Evolutionary conservation across 331 rosid genomes (phyloP).

Genomic region (Ulmus americana): DNA sequence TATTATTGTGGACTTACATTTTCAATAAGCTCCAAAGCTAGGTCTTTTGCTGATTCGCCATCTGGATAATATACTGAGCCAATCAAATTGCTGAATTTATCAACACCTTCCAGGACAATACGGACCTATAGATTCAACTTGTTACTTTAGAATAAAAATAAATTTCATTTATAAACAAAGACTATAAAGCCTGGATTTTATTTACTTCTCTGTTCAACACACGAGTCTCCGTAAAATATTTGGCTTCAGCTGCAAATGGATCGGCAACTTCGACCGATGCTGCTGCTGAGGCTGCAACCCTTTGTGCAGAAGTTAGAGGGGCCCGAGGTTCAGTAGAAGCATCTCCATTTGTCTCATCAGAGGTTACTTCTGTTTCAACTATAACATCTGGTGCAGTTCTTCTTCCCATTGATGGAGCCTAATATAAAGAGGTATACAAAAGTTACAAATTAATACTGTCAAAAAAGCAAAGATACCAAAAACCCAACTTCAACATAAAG

Average conservation of each 20-base stretch:
- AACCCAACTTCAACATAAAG: neutral
- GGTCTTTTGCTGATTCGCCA: slow-evolving; percentile 87
- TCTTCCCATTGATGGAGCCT: slow-evolving; percentile 91
- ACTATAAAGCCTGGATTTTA: slow-evolving; percentile 3
- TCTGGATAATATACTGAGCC: slow-evolving; percentile 94
- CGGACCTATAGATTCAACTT: slow-evolving; percentile 62
- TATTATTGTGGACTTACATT: slow-evolving; percentile 39
- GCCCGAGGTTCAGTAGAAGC: slow-evolving; percentile 56
- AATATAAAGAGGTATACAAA: slow-evolving; percentile 10
- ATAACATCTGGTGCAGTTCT: slow-evolving; percentile 48
- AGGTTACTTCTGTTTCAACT: slow-evolving; percentile 43
- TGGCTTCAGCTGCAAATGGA: slow-evolving; percentile 77
- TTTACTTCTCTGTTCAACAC: slow-evolving; percentile 74
- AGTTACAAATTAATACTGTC: neutral
- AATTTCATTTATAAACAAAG: slow-evolving; percentile 8
- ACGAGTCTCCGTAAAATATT: slow-evolving; percentile 75
- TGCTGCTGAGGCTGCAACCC: slow-evolving; percentile 57
- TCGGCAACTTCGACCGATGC: slow-evolving; percentile 57
- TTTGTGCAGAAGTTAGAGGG: slow-evolving; percentile 81
- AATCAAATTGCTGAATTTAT: slow-evolving; percentile 88
- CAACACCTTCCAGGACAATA: slow-evolving; percentile 89
- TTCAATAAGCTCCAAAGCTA: slow-evolving; percentile 90
- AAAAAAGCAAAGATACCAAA: neutral
- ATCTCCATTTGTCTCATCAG: slow-evolving; percentile 57
- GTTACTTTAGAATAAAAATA: slow-evolving; percentile 28